phyloP scores from a whole-genome alignment of 768 basidiomycete species.

The Gautieria morchelliformis region DNA sequence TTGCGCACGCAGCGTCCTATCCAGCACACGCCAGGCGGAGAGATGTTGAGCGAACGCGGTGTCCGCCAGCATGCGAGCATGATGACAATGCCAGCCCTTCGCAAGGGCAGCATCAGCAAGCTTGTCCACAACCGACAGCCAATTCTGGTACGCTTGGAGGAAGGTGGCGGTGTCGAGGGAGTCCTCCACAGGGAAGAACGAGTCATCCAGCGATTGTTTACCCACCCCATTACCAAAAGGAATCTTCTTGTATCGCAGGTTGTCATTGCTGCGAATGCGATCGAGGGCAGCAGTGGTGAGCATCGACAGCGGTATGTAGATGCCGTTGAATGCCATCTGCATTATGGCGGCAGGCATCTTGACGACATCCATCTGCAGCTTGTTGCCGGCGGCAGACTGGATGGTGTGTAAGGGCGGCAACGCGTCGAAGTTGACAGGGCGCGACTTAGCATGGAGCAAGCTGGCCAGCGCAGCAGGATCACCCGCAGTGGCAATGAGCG shows the following conservation, averaged over 20 bases:
- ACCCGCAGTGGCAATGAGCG: too few species aligned
- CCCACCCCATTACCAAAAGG: not conserved
- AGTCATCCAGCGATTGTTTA: not conserved
- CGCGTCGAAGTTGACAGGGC: too few species aligned
- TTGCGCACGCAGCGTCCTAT: not conserved
- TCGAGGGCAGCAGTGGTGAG: not conserved
- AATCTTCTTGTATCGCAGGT: not conserved
- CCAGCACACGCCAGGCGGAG: not conserved
- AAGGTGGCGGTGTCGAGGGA: not conserved
- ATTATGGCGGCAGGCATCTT: not conserved
- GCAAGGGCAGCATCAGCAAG: not conserved
- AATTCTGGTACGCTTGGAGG: not conserved
- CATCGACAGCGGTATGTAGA: not conserved
- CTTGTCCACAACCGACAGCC: not conserved
- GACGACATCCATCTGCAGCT: too few species aligned
- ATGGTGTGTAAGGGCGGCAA: too few species aligned
- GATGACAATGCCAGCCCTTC: not conserved
- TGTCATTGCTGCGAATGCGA: not conserved
- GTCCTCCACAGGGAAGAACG: not conserved
- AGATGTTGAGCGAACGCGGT: not conserved
- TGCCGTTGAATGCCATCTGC: not conserved
- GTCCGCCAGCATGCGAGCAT: not conserved
- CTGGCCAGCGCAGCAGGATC: too few species aligned
- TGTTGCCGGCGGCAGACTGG: too few species aligned
- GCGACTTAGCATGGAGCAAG: too few species aligned